phyloP scores from a whole-genome alignment of 1,284 basidiomycete species.

The Psilocybe mexicana region DNA sequence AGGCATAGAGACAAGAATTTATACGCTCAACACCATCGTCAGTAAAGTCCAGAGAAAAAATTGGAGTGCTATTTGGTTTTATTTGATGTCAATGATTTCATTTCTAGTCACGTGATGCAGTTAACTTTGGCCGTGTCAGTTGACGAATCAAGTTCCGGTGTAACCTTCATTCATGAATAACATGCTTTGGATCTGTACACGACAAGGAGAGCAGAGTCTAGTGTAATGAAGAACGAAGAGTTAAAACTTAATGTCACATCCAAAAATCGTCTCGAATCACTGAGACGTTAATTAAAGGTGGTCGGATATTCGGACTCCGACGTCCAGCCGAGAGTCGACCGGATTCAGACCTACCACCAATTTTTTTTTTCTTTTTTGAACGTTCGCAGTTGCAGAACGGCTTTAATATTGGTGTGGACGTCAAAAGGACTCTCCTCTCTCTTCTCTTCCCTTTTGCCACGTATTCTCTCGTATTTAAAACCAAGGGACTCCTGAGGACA shows the following conservation, averaged over 20 bases:
- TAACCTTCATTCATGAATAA: too few species aligned
- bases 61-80: conserved; percentile 20
- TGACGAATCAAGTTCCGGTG: too few species aligned
- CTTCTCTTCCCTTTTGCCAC: background rate
- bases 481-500: too few species aligned
- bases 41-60: conserved; percentile 11
- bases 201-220: too few species aligned
- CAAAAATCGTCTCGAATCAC: too few species aligned
- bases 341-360: background rate
- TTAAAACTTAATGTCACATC: too few species aligned
- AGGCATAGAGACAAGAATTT: conserved; percentile 49
- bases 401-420: background rate
- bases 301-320: background rate
- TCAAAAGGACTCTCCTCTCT: background rate
- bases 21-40: background rate
- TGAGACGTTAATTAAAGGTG: too few species aligned
- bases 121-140: too few species aligned
- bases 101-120: background rate
- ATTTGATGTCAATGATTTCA: background rate
- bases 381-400: background rate
- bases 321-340: background rate
- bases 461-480: background rate
- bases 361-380: background rate
- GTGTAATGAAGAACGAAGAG: too few species aligned
- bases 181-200: too few species aligned